These are phyloP conservation scores for Cladosporium sp. DNA, from an alignment of 2,329 filamentous ascomycete species.

Conservation along the genomic window DNA sequence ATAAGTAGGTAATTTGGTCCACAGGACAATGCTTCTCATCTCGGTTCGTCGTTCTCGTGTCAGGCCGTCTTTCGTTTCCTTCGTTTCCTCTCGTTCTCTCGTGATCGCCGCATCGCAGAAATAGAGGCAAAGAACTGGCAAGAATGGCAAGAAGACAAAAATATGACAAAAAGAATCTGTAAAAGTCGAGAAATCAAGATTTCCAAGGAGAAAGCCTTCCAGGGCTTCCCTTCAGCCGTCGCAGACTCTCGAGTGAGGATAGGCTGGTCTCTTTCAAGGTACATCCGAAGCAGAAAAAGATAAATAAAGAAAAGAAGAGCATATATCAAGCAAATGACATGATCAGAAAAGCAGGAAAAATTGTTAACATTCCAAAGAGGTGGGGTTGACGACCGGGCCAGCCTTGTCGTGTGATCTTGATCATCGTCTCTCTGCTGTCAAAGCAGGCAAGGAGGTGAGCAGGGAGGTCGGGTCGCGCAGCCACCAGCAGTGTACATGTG, in stretches of 20 bases:
- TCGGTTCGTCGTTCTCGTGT: not conserved
- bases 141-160: not conserved
- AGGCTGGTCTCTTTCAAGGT: not conserved
- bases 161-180: too few species aligned
- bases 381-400: not conserved
- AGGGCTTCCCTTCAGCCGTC: not conserved
- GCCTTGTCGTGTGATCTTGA: not conserved
- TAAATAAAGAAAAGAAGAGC: not conserved
- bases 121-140: too few species aligned
- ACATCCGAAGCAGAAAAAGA: not conserved
- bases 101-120: too few species aligned
- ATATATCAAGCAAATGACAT: conserved; percentile 1
- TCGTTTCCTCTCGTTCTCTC: not conserved
- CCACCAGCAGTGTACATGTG: not conserved
- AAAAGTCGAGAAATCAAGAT: not conserved
- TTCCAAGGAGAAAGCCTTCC: not conserved
- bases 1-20: not conserved
- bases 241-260: not conserved
- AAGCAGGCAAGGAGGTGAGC: not conserved
- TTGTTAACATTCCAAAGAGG: not conserved
- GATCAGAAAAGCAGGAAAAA: conserved; percentile 1
- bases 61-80: not conserved
- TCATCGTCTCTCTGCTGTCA: too few species aligned
- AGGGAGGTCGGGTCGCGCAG: not conserved
- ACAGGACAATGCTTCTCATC: not conserved